Percentiles rank a stretch among this genome's conserved stretches.
These are phyloP conservation scores for Sistotremastrum suecicum DNA, from an alignment of 768 basidiomycete species.

Conservation along the genomic window DNA sequence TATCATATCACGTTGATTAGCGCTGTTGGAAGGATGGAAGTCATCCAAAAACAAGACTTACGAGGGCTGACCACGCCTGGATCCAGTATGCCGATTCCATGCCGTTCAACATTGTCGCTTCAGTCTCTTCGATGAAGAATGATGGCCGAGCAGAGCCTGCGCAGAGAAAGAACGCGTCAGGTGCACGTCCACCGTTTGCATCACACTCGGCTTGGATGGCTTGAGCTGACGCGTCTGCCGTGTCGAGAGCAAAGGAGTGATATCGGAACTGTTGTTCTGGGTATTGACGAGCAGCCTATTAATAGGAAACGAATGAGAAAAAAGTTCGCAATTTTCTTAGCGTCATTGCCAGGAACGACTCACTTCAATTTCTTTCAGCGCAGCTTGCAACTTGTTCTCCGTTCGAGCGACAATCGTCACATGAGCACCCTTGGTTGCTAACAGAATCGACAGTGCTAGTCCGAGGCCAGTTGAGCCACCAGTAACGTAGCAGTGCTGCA, in stretches of 20 bases:
- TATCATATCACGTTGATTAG: background rate
- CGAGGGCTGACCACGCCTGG: constrained; percentile 37
- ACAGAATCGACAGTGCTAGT: constrained; percentile 50
- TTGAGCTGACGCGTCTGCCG: constrained; percentile 34
- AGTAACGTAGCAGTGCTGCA: constrained; percentile 73
- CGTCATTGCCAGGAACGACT: constrained; percentile 7
- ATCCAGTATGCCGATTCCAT: constrained; percentile 45
- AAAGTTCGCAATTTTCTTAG: background rate
- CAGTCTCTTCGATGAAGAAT: constrained; percentile 59
- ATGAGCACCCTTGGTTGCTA: constrained; percentile 58
- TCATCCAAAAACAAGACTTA: constrained; percentile 16
- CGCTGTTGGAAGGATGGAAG: background rate
- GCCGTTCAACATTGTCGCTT: constrained; percentile 41
- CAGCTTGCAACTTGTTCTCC: constrained; percentile 43
- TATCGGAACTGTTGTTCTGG: constrained; percentile 47
- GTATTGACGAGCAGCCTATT: constrained; percentile 35
- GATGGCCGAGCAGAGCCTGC: constrained; percentile 62
- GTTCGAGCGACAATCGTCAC: constrained; percentile 79
- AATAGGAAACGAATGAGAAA: background rate
- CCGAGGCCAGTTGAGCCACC: constrained; percentile 79
- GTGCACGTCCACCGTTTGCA: constrained; percentile 39
- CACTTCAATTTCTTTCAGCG: constrained; percentile 54
- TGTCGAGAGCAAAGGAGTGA: constrained; percentile 53
- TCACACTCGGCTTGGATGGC: constrained; percentile 50
- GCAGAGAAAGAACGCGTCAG: constrained; percentile 69